Evolutionary conservation across 2,329 filamentous ascomycete genomes (phyloP).

Genomic region (Boeremia exigua): DNA sequence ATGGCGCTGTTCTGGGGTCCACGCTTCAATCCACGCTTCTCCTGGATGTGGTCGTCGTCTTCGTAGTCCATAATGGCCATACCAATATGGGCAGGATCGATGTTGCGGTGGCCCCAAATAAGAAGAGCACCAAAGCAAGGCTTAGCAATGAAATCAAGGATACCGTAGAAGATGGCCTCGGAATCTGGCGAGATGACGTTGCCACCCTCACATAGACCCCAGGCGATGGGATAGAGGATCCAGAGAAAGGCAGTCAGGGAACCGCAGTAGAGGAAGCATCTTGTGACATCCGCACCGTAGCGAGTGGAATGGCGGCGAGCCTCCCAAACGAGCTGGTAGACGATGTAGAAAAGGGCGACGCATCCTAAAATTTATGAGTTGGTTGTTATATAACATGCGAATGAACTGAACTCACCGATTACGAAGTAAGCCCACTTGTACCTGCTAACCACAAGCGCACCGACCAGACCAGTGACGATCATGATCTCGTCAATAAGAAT

Average conservation of each 20-base stretch:
- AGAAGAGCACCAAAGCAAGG: constrained; percentile 67
- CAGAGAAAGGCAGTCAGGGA: constrained; percentile 65
- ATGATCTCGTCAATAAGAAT: constrained; percentile 70
- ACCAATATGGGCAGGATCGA: constrained; percentile 64
- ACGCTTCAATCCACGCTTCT: constrained; percentile 24
- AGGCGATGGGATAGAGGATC: constrained; percentile 67
- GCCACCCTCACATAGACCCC: constrained; percentile 68
- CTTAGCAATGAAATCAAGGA: constrained; percentile 70
- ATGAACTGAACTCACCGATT: constrained; percentile 49
- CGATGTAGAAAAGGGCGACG: constrained; percentile 62
- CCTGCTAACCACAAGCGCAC: constrained; percentile 64
- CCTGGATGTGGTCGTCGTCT: constrained; percentile 38
- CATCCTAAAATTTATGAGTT: constrained; percentile 34
- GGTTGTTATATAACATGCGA: not conserved
- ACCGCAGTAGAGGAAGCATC: constrained; percentile 63
- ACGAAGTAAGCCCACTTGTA: constrained; percentile 75
- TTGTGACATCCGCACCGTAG: constrained; percentile 61
- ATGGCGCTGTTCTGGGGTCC: not conserved
- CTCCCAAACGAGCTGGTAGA: constrained; percentile 64
- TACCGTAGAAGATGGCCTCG: constrained; percentile 72
- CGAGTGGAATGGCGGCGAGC: constrained; percentile 62
- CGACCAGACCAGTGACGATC: constrained; percentile 71
- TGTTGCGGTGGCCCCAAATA: constrained; percentile 67
- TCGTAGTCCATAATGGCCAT: constrained; percentile 58
- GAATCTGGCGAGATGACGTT: constrained; percentile 70